These are phyloP conservation scores for Termitomyces sp. DNA, from an alignment of 768 basidiomycete genomes.

Conservation along the genomic window DNA sequence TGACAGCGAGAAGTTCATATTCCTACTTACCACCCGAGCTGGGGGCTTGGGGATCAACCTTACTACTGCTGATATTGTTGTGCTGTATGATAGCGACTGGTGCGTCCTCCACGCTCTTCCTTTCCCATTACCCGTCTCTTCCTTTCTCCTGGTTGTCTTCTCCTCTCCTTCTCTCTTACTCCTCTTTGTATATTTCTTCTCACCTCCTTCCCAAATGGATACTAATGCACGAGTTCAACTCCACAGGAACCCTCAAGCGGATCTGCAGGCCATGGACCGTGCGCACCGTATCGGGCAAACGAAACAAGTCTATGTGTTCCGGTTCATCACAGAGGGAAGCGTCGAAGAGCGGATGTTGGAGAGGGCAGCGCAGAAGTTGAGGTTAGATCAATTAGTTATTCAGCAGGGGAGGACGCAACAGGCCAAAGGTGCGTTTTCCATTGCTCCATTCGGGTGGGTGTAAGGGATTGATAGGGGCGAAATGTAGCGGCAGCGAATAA, in stretches of 20 bases:
- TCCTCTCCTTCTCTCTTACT: not conserved
- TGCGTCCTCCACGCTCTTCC: conserved; percentile 22
- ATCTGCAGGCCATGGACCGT: conserved; percentile 98
- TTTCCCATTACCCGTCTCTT: not conserved
- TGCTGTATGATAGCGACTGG: conserved; percentile 97
- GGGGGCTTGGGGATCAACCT: conserved; percentile 97
- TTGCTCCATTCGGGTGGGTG: not conserved
- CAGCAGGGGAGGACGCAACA: conserved; percentile 88
- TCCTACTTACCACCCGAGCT: conserved; percentile 92
- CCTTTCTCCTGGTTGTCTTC: not conserved
- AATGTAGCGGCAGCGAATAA: conserved; percentile 81
- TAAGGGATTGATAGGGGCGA: not conserved
- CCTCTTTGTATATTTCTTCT: not conserved
- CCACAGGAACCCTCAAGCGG: conserved; percentile 93
- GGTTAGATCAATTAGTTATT: conserved; percentile 93
- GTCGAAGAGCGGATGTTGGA: conserved; percentile 96
- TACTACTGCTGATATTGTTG: conserved; percentile 91
- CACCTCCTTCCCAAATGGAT: not conserved
- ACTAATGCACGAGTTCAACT: not conserved
- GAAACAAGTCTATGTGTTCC: conserved; percentile 95
- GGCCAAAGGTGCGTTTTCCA: conserved; percentile 53
- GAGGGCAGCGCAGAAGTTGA: conserved; percentile 90
- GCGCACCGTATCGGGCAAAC: conserved; percentile 96
- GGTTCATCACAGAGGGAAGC: conserved; percentile 94
- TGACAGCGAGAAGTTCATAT: conserved; percentile 92